Percentiles rank a stretch among this genome's conserved stretches.
phyloP scores from a whole-genome alignment of 306 rosid genomes.

The Malus sylvestris region DNA sequence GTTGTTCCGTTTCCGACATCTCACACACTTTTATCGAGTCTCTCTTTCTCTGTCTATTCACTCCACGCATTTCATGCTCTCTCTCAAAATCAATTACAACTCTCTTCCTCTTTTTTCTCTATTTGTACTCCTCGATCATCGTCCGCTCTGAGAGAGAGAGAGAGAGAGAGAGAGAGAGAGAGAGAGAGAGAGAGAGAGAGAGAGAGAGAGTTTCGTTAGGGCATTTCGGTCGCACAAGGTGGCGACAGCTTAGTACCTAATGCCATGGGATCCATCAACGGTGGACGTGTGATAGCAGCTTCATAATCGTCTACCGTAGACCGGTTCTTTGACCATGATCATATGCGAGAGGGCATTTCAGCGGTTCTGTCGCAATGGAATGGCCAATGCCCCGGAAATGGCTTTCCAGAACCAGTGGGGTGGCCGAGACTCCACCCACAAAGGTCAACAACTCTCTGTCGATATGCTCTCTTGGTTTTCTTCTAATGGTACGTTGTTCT shows the following conservation, averaged over 20 bases:
- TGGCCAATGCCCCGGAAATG: slow-evolving; percentile 58
- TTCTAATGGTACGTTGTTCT: slow-evolving; percentile 33
- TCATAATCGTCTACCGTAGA: neutral
- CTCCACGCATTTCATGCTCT: neutral
- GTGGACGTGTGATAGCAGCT: too few relatives aligned
- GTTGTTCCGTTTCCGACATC: neutral
- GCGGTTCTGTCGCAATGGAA: slow-evolving; percentile 58
- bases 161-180: too few relatives aligned
- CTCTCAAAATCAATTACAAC: neutral
- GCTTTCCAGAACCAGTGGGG: slow-evolving; percentile 69
- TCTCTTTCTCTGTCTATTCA: neutral
- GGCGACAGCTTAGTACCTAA: neutral
- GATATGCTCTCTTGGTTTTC: slow-evolving; percentile 53
- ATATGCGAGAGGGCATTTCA: slow-evolving; percentile 23
- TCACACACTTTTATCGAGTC: neutral
- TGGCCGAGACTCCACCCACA: slow-evolving; percentile 56
- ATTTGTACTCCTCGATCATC: neutral
- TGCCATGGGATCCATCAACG: slow-evolving; percentile 14
- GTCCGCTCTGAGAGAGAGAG: too few relatives aligned
- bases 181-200: too few relatives aligned
- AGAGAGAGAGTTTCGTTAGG: too few relatives aligned
- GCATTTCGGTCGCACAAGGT: neutral
- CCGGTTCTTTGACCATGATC: neutral
- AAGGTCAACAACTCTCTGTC: slow-evolving; percentile 50
- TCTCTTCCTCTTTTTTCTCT: neutral